These are phyloP conservation scores for Jasminum sambac DNA, from an alignment of 257 asterid genomes.

Conservation along the genomic window DNA sequence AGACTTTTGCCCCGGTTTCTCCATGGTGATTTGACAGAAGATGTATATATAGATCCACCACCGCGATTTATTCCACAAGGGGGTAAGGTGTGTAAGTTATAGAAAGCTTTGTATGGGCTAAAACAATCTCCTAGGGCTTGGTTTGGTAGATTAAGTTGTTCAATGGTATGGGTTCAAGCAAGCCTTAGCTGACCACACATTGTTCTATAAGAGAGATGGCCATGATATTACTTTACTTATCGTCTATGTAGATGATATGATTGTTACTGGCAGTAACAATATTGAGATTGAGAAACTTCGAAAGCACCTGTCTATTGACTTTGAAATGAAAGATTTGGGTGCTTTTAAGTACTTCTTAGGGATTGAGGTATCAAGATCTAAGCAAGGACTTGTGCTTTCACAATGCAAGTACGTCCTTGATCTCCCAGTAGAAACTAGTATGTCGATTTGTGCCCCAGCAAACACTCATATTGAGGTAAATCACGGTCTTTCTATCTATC, in stretches of 20 bases:
- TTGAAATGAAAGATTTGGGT: slow-evolving; percentile 6
- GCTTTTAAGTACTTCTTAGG: neutral
- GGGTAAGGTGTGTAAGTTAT: neutral
- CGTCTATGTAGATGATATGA: slow-evolving; percentile 8
- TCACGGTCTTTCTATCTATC: neutral
- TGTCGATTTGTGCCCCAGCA: neutral
- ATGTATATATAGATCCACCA: neutral
- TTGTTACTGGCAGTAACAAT: neutral
- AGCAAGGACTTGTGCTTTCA: slow-evolving; percentile 3
- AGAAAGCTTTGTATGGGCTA: neutral
- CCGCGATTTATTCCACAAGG: neutral
- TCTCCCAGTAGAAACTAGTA: neutral
- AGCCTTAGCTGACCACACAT: too few species aligned
- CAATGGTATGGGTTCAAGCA: slow-evolving; percentile 9
- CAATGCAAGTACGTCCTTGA: neutral
- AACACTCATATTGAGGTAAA: slow-evolving; percentile 1
- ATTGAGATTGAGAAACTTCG: neutral
- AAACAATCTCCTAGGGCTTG: neutral
- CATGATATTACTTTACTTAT: neutral
- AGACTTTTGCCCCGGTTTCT: neutral
- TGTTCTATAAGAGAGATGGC: too few species aligned
- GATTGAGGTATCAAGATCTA: neutral
- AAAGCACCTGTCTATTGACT: neutral
- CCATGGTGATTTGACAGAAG: neutral
- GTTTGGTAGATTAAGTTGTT: slow-evolving; percentile 3